Conservation (phyloP, 1,139 yeast species). For the Yamadazyma jaroonii region DNA sequence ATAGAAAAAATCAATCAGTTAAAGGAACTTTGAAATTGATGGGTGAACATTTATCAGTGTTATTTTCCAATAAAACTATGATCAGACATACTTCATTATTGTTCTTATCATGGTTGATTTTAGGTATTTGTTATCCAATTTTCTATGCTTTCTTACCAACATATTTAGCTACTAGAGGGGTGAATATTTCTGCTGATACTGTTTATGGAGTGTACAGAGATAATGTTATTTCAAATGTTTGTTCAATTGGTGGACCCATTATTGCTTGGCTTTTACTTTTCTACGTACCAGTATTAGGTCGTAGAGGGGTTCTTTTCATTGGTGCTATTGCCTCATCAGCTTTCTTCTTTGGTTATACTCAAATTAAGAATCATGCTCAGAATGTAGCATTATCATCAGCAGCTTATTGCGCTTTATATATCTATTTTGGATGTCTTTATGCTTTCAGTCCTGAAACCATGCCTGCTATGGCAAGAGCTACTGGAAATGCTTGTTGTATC, state of each 20-base stretch:
- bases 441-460: constrained; percentile 36
- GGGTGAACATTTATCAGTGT: constrained; percentile 21
- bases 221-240: constrained; percentile 26
- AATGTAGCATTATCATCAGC: constrained; percentile 30
- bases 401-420: constrained; percentile 27
- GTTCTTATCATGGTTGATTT: constrained; percentile 33
- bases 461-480: constrained; percentile 34
- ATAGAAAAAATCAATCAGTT: constrained; percentile 18
- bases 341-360: constrained; percentile 33
- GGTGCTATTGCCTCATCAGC: constrained; percentile 36
- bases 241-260: constrained; percentile 30
- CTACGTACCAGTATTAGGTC: constrained; percentile 26
- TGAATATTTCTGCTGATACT: constrained; percentile 26
- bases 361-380: constrained; percentile 24
- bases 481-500: constrained; percentile 33
- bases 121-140: constrained; percentile 40
- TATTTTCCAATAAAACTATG: constrained; percentile 26
- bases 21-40: constrained; percentile 19
- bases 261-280: constrained; percentile 28
- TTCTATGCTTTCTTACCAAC: constrained; percentile 37
- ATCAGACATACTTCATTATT: constrained; percentile 27
- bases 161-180: constrained; percentile 39
- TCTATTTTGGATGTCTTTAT: constrained; percentile 32
- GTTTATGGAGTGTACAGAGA: constrained; percentile 32
- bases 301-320: constrained; percentile 30